These are phyloP conservation scores for Cyclostephanos tholiformis DNA, from an alignment of 108 stramenopile genomes.

Conservation along the genomic window DNA sequence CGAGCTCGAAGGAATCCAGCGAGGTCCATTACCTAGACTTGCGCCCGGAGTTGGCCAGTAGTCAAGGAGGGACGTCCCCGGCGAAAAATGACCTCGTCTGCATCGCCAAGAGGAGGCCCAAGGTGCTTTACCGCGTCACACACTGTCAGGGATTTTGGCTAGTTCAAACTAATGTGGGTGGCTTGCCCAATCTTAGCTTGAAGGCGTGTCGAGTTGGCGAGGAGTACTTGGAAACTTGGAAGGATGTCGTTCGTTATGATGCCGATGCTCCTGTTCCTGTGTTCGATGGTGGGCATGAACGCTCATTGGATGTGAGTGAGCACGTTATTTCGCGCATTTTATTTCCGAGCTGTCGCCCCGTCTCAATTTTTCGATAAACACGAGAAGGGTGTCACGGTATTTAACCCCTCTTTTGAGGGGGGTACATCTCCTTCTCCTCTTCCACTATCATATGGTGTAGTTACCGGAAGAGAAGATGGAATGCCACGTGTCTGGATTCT, in stretches of 20 bases:
- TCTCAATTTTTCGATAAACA: background rate
- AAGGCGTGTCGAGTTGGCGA: slow-evolving; percentile 59
- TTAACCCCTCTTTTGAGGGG: slow-evolving; percentile 31
- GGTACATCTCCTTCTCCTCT: slow-evolving; percentile 14
- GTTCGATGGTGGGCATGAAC: slow-evolving; percentile 68
- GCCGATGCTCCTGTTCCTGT: slow-evolving; percentile 24
- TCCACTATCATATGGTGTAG: slow-evolving; percentile 59
- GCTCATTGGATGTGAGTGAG: slow-evolving; percentile 43
- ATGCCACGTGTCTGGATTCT: slow-evolving; percentile 78
- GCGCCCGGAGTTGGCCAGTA: background rate
- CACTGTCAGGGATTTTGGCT: slow-evolving; percentile 72
- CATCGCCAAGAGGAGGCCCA: slow-evolving; percentile 62
- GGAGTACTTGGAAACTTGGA: slow-evolving; percentile 41
- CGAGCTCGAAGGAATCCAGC: slow-evolving; percentile 77
- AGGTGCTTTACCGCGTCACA: slow-evolving; percentile 69
- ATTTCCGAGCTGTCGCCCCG: background rate
- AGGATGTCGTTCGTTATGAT: slow-evolving; percentile 49
- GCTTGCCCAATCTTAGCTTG: slow-evolving; percentile 74
- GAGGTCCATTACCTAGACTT: slow-evolving; percentile 79
- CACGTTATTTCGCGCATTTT: slow-evolving; percentile 5
- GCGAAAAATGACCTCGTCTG: slow-evolving; percentile 41
- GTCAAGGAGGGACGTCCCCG: background rate
- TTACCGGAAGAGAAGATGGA: slow-evolving; percentile 66
- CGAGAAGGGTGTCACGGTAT: slow-evolving; percentile 41
- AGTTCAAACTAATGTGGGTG: slow-evolving; percentile 62